Evolutionary conservation across 1,139 yeast species (phyloP).

Genomic region (Citeromyces hawaiiensis): DNA sequence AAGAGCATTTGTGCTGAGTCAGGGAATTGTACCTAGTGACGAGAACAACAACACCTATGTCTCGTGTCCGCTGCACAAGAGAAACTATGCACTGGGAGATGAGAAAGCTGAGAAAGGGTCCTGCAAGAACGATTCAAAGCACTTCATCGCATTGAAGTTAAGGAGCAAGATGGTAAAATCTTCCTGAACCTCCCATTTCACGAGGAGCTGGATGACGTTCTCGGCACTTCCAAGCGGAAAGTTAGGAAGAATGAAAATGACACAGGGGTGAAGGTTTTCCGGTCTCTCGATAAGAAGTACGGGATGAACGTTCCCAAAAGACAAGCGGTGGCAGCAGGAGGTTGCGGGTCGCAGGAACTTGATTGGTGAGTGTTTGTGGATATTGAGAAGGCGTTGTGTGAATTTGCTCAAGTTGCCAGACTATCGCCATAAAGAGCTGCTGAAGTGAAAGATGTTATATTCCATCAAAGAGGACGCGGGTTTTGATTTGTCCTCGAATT

Average conservation of each 20-base stretch:
- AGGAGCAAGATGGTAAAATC: slow-evolving; percentile 16
- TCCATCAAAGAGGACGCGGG: slow-evolving; percentile 77
- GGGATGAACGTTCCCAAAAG: slow-evolving; percentile 11
- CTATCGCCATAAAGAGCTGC: slow-evolving; percentile 43
- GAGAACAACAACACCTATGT: slow-evolving; percentile 16
- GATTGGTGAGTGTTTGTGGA: too few relatives aligned
- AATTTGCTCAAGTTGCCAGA: slow-evolving; percentile 79
- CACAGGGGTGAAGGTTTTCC: slow-evolving; percentile 5
- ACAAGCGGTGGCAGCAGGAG: slow-evolving; percentile 6
- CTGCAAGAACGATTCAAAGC: slow-evolving; percentile 16
- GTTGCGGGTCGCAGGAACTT: slow-evolving; percentile 6
- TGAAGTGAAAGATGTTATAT: slow-evolving; percentile 55
- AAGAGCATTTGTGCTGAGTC: slow-evolving; percentile 17
- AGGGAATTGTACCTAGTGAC: slow-evolving; percentile 18
- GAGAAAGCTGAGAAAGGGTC: slow-evolving; percentile 12
- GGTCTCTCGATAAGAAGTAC: slow-evolving; percentile 8
- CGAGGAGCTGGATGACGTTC: slow-evolving; percentile 17
- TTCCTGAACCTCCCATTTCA: slow-evolving; percentile 16
- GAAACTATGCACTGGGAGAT: slow-evolving; percentile 16
- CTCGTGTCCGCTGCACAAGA: slow-evolving; percentile 21
- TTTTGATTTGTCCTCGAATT: slow-evolving; percentile 58
- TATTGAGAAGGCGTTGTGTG: too few relatives aligned
- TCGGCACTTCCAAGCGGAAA: slow-evolving; percentile 19
- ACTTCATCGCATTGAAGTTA: slow-evolving; percentile 18
- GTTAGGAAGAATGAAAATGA: slow-evolving; percentile 13